A percentile compares a stretch with the other conserved stretches of the same genome.
Conservation (phyloP, 2,329 filamentous ascomycete species). For the Colletotrichum abscissum region DNA sequence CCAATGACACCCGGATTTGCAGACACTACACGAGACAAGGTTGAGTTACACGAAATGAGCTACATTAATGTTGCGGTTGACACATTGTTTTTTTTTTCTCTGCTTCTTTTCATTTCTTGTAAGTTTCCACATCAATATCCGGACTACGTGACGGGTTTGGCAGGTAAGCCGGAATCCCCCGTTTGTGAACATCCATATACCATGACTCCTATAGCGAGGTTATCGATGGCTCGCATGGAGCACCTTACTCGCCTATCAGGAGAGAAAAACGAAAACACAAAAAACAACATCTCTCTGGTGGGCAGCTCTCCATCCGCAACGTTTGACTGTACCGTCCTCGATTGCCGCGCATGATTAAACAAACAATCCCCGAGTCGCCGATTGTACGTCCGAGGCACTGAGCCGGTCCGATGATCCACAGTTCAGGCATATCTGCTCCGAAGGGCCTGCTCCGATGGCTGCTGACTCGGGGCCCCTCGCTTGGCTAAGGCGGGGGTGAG, state of each 20-base stretch:
- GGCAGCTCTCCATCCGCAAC: neutral
- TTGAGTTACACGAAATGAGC: neutral
- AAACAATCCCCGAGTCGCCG: neutral
- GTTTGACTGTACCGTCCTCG: neutral
- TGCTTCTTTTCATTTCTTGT: too few relatives aligned
- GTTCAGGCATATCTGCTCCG: neutral
- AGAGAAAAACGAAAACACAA: neutral
- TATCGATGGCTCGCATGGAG: neutral
- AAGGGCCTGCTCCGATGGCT: neutral
- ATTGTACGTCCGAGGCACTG: neutral
- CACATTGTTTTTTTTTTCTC: too few relatives aligned
- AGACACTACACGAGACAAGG: neutral
- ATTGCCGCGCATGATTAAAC: neutral
- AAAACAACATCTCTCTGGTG: neutral
- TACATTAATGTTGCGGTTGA: neutral
- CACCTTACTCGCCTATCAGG: neutral
- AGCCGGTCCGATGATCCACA: neutral
- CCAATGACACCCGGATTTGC: neutral
- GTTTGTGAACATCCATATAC: neutral
- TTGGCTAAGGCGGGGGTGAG: neutral
- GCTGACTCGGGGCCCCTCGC: constrained; percentile 21
- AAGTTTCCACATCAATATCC: neutral
- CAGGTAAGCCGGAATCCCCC: neutral
- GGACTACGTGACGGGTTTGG: neutral
- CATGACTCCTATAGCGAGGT: neutral